Conservation (phyloP, 2,329 filamentous ascomycete genomes). For the Cladophialophora yegresii region DNA sequence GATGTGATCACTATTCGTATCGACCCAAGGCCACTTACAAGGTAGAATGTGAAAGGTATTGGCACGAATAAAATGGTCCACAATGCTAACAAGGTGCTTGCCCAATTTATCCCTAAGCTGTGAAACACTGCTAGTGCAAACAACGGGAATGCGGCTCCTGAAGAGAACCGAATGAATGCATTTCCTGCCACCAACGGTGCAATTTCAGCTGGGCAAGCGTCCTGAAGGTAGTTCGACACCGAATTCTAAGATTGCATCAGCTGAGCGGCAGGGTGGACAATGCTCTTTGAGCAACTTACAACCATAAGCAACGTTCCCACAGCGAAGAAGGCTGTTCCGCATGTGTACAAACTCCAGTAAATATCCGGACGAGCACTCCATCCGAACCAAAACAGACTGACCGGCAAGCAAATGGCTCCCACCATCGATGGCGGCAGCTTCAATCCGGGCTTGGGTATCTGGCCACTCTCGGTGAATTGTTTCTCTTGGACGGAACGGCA, state of each 20-base stretch:
- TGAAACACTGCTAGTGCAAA: background rate
- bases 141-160: background rate
- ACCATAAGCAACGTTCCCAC: background rate
- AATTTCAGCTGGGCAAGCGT: background rate
- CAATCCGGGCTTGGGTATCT: constrained; percentile 41
- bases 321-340: constrained; percentile 7
- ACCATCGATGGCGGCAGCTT: constrained; percentile 43
- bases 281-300: background rate
- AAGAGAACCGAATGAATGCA: background rate
- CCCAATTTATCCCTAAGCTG: background rate
- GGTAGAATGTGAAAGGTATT: background rate
- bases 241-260: background rate
- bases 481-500: constrained; percentile 34
- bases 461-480: background rate
- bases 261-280: background rate
- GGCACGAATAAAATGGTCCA: background rate
- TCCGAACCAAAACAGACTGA: constrained; percentile 50
- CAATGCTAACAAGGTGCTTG: background rate
- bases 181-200: background rate
- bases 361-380: constrained; percentile 41
- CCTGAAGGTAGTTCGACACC: background rate
- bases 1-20: background rate
- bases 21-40: background rate
- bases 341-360: constrained; percentile 37
- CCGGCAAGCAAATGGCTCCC: constrained; percentile 45